Conservation (phyloP, 805 yeast genomes). For the Nakazawaea anatomiae region DNA sequence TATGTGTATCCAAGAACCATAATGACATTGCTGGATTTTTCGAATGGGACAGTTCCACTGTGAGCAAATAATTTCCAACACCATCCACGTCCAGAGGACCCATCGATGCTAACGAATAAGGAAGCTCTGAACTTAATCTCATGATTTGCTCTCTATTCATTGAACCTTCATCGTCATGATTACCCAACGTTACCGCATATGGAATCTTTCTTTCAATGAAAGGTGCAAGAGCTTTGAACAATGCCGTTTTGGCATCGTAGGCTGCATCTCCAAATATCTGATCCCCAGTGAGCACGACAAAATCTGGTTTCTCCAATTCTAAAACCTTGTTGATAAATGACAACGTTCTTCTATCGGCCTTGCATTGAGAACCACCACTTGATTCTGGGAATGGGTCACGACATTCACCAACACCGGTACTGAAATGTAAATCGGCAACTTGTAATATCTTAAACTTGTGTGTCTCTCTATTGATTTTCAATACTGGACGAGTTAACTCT, state of each 20-base stretch:
- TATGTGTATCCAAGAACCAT: slow-evolving; percentile 82
- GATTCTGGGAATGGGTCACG: slow-evolving; percentile 56
- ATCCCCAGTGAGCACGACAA: slow-evolving; percentile 88
- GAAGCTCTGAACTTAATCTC: slow-evolving; percentile 49
- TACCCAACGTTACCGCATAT: slow-evolving; percentile 82
- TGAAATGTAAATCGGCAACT: slow-evolving; percentile 85
- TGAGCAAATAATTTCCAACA: slow-evolving; percentile 70
- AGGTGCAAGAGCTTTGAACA: slow-evolving; percentile 72
- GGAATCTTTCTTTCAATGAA: slow-evolving; percentile 67
- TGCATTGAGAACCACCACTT: slow-evolving; percentile 40
- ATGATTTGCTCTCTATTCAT: slow-evolving; percentile 56
- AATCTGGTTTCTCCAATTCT: slow-evolving; percentile 74
- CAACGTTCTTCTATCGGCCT: slow-evolving; percentile 73
- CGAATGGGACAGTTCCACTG: slow-evolving; percentile 37
- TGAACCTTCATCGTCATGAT: slow-evolving; percentile 90
- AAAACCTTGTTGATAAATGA: slow-evolving; percentile 56
- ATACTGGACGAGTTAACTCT: slow-evolving; percentile 17
- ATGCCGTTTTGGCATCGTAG: slow-evolving; percentile 77
- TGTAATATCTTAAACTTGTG: slow-evolving; percentile 75
- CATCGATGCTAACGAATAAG: slow-evolving; percentile 54
- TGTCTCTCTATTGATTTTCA: slow-evolving; percentile 30
- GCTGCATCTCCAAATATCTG: slow-evolving; percentile 77
- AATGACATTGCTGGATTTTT: slow-evolving; percentile 45
- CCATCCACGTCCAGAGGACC: slow-evolving; percentile 75
- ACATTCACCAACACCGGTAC: slow-evolving; percentile 80